Evolutionary conservation across 2,329 filamentous ascomycete genomes (phyloP), one percentile per base, ranked within the genome.

Genomic region (Neonectria hederae): DNA sequence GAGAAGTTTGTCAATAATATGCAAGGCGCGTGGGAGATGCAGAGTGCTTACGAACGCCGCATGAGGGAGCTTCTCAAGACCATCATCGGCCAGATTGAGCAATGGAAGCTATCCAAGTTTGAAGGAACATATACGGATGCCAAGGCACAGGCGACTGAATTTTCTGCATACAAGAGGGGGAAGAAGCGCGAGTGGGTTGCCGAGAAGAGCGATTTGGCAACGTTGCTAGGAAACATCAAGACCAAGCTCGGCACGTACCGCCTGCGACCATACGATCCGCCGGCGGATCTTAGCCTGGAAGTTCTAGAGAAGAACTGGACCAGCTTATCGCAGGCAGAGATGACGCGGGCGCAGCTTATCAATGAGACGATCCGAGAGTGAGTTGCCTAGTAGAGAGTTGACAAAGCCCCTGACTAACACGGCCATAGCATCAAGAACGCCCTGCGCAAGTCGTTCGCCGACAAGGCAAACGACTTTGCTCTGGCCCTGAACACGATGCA

Each of bases 1-100:
- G 96, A 99, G 82, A 99, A 99, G 80, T 99, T 99, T 75, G 92
- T 99, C 72, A 93, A 93, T 77, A 98, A 96, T 78, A 98, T 99
- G 96, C 94, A 97, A 77, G 96, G 96, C 22, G 95, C 96, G 9
- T 99, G 96, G 96, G 95, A 97, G 81, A 99, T 99, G 96, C 94
- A 99, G 80, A 97, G 93, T 76, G 92, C 92, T 30, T 99, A 95
- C 77, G 96, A 99, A 83, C 87, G 91, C 75, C 89, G 96, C 65
- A 97, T 98, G 92, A 88, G 89, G 62, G 92, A 90, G 70, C 84
- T 99, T 43, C 83, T 98, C 67, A 85, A 88, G 70, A 86, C 89
- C 68, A 93, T 98, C 72, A 84, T 86, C 26, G 86, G 86, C 68
- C 94, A 97, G 78, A 86, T 90, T 53, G 84, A 90, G 59, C 79